Percentiles rank a stretch among this genome's conserved stretches.
Conservation (phyloP, 176 grass and related monocot genomes). For the Oryza glumipatula region DNA sequence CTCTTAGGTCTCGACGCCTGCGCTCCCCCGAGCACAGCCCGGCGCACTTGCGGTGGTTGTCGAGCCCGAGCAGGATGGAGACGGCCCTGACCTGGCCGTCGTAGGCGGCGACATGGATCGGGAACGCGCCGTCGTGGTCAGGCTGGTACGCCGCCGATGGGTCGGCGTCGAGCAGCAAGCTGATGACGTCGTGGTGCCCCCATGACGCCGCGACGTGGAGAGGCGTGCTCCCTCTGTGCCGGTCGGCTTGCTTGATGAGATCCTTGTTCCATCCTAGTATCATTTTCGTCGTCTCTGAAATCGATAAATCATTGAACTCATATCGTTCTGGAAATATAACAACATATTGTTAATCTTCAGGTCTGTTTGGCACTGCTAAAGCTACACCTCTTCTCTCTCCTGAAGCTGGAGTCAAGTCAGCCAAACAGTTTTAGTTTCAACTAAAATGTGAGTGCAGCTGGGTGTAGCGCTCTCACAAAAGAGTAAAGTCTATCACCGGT, state of each 20-base stretch:
- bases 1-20: not conserved
- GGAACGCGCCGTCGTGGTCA: conserved; percentile 25
- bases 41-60: not conserved
- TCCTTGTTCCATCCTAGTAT: conserved; percentile 17
- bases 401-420: too few species aligned
- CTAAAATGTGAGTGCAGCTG: too few species aligned
- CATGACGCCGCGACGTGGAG: conserved; percentile 35
- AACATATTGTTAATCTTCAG: too few species aligned
- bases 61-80: not conserved
- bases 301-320: too few species aligned
- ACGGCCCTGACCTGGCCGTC: not conserved
- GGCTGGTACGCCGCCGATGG: not conserved
- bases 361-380: too few species aligned
- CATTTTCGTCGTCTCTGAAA: not conserved
- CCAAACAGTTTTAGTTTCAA: too few species aligned
- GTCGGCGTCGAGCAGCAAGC: not conserved
- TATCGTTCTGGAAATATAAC: too few species aligned
- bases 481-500: too few species aligned
- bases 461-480: too few species aligned
- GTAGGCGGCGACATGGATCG: conserved; percentile 45
- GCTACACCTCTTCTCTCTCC: too few species aligned
- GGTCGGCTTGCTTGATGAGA: conserved; percentile 14
- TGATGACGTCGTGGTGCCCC: not conserved
- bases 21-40: not conserved
- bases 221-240: conserved; percentile 29